Percentiles rank a stretch among this genome's conserved stretches.
Evolutionary conservation across 108 stramenopile species (phyloP).

Genomic region (Parmales sp.): DNA sequence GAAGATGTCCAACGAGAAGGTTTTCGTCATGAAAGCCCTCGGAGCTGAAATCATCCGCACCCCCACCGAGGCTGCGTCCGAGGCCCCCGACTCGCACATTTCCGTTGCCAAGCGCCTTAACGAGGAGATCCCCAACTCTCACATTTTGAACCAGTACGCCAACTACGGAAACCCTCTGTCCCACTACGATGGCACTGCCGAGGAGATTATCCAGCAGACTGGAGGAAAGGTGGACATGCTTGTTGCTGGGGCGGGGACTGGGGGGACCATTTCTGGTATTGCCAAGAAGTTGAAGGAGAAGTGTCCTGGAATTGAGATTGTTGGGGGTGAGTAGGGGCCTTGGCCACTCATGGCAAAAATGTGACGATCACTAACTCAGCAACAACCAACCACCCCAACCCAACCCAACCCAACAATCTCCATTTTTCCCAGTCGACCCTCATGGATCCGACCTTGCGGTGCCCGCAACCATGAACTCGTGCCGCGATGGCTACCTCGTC

Average conservation of each 20-base stretch:
- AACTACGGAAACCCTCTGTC: conserved; percentile 79
- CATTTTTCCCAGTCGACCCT: background rate
- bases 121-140: conserved; percentile 70
- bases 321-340: conserved; percentile 72
- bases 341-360: no score
- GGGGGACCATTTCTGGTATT: conserved; percentile 72
- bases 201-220: conserved; percentile 64
- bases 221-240: conserved; percentile 65
- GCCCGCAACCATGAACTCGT: conserved; percentile 73
- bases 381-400: no score
- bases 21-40: conserved; percentile 77
- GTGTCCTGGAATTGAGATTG: conserved; percentile 52
- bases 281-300: conserved; percentile 69
- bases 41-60: conserved; percentile 86
- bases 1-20: conserved; percentile 90
- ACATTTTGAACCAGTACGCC: conserved; percentile 82
- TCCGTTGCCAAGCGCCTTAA: conserved; percentile 69
- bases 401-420: no score
- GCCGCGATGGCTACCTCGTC: conserved; percentile 63
- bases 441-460: conserved; percentile 58
- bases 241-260: conserved; percentile 72
- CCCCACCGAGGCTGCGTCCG: conserved; percentile 76
- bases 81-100: conserved; percentile 83
- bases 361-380: no score
- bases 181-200: conserved; percentile 84